These are phyloP conservation scores for Colletotrichum zoysiae DNA, from an alignment of 2,329 filamentous ascomycete genomes.

Conservation along the genomic window DNA sequence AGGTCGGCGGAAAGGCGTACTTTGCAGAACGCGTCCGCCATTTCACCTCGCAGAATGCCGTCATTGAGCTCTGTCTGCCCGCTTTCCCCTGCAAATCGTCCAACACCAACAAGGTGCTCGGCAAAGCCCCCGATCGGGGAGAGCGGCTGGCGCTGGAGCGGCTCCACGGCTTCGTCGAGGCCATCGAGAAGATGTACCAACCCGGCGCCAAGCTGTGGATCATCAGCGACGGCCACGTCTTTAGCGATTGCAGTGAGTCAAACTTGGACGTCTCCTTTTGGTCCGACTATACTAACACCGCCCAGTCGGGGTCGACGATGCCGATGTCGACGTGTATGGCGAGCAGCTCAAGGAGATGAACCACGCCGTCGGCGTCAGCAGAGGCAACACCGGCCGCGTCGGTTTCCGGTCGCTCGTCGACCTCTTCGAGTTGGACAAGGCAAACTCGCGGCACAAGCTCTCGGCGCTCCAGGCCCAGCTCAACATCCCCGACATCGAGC, in stretches of 20 bases:
- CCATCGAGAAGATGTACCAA: slow-evolving; percentile 49
- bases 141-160: slow-evolving; percentile 51
- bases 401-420: slow-evolving; percentile 48
- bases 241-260: slow-evolving; percentile 56
- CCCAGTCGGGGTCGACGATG: slow-evolving; percentile 58
- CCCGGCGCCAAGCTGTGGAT: slow-evolving; percentile 53
- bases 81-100: slow-evolving; percentile 57
- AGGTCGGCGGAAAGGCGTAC: slow-evolving; percentile 40
- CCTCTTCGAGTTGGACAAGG: slow-evolving; percentile 53
- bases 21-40: slow-evolving; percentile 44
- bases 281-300: neutral
- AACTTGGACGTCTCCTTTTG: too few species aligned
- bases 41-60: slow-evolving; percentile 44
- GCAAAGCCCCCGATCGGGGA: slow-evolving; percentile 50
- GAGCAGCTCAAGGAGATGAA: slow-evolving; percentile 54
- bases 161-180: slow-evolving; percentile 48
- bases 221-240: slow-evolving; percentile 57
- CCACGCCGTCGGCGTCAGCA: slow-evolving; percentile 44
- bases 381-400: slow-evolving; percentile 45
- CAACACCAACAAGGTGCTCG: slow-evolving; percentile 51
- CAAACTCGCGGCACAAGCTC: slow-evolving; percentile 43
- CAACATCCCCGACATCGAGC: slow-evolving; percentile 53
- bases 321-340: slow-evolving; percentile 55
- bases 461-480: slow-evolving; percentile 17
- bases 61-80: slow-evolving; percentile 50